Evolutionary conservation across 73 alveolate genomes (phyloP), one percentile per base, ranked within the genome.

Genomic region (Blepharisma japonicum): DNA sequence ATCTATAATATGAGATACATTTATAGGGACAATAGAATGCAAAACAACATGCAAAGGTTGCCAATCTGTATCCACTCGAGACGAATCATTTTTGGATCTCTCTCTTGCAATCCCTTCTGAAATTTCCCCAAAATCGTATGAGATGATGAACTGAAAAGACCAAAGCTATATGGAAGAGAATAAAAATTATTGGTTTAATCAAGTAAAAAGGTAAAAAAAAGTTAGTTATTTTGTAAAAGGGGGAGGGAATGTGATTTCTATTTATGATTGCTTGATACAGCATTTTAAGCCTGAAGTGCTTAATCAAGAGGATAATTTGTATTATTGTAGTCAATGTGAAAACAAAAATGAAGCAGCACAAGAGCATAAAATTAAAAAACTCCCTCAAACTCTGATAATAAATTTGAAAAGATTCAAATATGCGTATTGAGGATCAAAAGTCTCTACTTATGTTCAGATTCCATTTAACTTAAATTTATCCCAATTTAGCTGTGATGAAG

Each of bases 341-440:
- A 20, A 2, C 11, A 11, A 18, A 14, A 61, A n/a, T 14, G 50
- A 9, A 9, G 47, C 14, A 14, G 2, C 2, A 0, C 14, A 8
- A n/a, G 14, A n/a, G 50, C 46, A n/a, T 8, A n/a, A 61, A 39
- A 14, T 61, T 20, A 61, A n/a, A 20, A 25, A 61, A 18, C 18
- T 11, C 23, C 74, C 74, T 20, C 18, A 61, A 8, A 14, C 2
- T 2, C 5, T 61, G 14, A 14, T 61, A 18, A 18, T 61, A 8
- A 61, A 14, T 9, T 61, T 61, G 11, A 61, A 61, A 25, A 61
- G 74, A 25, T 61, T 61, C 74, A n/a, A 61, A 25, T 61, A 61
- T 39, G 23, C 47, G 2, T 61, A 14, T 25, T 61, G 74, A 39
- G 47, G 49, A 0, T 14, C 49, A 25, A 61, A 61, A 61, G 47